Percentiles rank a stretch among this genome's conserved stretches.
These are phyloP conservation scores for Eucalyptus rudis DNA, from an alignment of 345 rosid species.

Conservation along the genomic window DNA sequence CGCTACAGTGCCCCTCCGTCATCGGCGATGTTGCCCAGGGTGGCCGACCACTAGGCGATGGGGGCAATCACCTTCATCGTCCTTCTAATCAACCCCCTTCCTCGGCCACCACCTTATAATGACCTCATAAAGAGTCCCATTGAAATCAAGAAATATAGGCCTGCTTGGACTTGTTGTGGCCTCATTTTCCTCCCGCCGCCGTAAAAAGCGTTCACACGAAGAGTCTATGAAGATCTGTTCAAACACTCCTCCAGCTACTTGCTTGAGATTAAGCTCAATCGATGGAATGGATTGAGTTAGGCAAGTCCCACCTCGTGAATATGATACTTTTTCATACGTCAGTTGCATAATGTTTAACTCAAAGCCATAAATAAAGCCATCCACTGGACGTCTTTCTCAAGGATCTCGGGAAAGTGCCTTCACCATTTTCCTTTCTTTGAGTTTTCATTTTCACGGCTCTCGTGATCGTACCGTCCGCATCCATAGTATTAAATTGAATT, in stretches of 20 bases:
- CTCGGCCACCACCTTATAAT: too few species aligned
- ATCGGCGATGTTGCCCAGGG: too few species aligned
- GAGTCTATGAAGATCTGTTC: background rate
- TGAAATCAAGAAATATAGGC: too few species aligned
- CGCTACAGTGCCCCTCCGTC: too few species aligned
- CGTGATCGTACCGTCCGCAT: fast-evolving
- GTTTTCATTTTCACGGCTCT: background rate
- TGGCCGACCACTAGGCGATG: too few species aligned
- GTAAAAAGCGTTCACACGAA: background rate
- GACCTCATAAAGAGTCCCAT: too few species aligned
- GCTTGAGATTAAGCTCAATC: background rate
- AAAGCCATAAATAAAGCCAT: background rate
- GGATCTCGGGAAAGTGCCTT: background rate
- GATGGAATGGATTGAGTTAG: background rate
- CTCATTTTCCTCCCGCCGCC: background rate
- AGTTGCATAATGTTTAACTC: background rate
- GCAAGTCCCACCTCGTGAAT: background rate
- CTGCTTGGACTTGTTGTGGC: too few species aligned
- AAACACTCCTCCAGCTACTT: background rate
- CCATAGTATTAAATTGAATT: too few species aligned
- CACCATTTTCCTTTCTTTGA: background rate
- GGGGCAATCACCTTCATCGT: too few species aligned
- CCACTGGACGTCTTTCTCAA: background rate
- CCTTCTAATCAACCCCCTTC: too few species aligned
- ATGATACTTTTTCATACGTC: background rate